Base-by-base conservation (phyloP, 2,329 filamentous ascomycete genomes). In the Biscogniauxia mediterranea region DNA sequence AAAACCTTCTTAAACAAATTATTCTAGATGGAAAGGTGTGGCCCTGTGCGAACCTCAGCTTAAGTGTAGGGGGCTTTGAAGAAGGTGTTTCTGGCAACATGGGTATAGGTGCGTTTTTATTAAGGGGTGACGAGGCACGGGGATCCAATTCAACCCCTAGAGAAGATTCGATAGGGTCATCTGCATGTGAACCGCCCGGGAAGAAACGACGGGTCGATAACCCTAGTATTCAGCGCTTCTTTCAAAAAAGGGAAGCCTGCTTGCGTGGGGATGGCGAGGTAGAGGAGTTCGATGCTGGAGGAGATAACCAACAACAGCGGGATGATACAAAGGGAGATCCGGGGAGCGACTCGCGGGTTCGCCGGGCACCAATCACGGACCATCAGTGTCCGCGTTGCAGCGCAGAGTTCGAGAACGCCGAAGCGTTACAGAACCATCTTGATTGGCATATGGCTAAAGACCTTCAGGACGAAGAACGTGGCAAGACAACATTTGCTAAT, bases 371-470 rank as follows among this genome's bases (percentile, higher is more conserved):
- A 69, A 74, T 76, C 64, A 73, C 70, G 46, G 71, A 77, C 52
- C 77, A 80, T 68, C 69, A 75, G 50, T 96, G 92, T 74, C 73
- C 79, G 55, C 85, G 86, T 64, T 97, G 93, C 75, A 81, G 83
- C 61, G 81, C 83, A 69, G 72, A 74, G n/a, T 79, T 95, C 38
- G 79, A 82, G 13, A 79, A 81, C 49, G 72, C 79, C 25, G 85
- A 89, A 59, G 83, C 84, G 68, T 72, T 87, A 54, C 84, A 88
- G 66, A 93, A 91, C 76, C 95, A 99, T 74, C 82, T 89, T 58
- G 95, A 99, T 75, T 98, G 93, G 89, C 95, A 99, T 77, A 89
- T 97, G 77, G 95, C 95, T 53, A 92, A 91, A 77, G 90, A 94
- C 68, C 81, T 99, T 28, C 89, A 93, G 66, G 83, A 87, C 2